These are phyloP conservation scores for Madurella fahalii DNA, from an alignment of 2,329 filamentous ascomycete species.

Conservation along the genomic window DNA sequence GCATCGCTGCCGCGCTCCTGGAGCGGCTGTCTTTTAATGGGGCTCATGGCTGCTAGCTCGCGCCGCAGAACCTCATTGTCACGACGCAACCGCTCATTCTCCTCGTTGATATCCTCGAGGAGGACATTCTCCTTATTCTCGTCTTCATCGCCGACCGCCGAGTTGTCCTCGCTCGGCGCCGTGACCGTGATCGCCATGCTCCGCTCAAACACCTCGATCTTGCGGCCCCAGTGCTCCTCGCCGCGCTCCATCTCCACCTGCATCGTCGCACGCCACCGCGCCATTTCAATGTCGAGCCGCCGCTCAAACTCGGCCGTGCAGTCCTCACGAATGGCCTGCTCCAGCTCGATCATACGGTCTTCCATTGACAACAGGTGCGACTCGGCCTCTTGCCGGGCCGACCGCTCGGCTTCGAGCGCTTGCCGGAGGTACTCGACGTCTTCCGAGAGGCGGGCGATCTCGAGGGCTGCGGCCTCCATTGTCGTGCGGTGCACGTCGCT, in stretches of 20 bases:
- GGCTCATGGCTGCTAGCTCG: slow-evolving; percentile 60
- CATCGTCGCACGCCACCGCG: slow-evolving; percentile 75
- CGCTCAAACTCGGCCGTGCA: slow-evolving; percentile 83
- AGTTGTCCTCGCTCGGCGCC: slow-evolving; percentile 1
- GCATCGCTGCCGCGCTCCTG: slow-evolving; percentile 40
- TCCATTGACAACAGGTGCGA: slow-evolving; percentile 67
- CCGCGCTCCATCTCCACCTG: slow-evolving; percentile 74
- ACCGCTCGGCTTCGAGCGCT: slow-evolving; percentile 66
- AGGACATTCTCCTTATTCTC: slow-evolving; percentile 59
- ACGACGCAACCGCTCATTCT: slow-evolving; percentile 65
- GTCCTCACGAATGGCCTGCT: slow-evolving; percentile 83
- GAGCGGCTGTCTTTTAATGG: slow-evolving; percentile 55
- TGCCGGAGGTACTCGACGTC: slow-evolving; percentile 72
- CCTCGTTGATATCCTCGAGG: slow-evolving; percentile 62
- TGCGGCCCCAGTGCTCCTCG: slow-evolving; percentile 83
- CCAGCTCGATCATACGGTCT: slow-evolving; percentile 62
- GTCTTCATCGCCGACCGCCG: slow-evolving; percentile 39
- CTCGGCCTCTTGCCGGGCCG: slow-evolving; percentile 67
- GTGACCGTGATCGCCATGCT: slow-evolving; percentile 36
- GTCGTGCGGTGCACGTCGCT: slow-evolving; percentile 58
- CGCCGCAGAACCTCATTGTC: slow-evolving; percentile 63
- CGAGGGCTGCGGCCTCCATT: slow-evolving; percentile 75
- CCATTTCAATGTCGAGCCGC: slow-evolving; percentile 68
- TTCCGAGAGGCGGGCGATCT: slow-evolving; percentile 73
- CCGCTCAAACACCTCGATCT: slow-evolving; percentile 60